Percentiles rank a stretch among this genome's conserved stretches.
Evolutionary conservation across 192 early-diverging fungal genomes (phyloP).

Genomic region (Gaertneriomyces semiglobifer): DNA sequence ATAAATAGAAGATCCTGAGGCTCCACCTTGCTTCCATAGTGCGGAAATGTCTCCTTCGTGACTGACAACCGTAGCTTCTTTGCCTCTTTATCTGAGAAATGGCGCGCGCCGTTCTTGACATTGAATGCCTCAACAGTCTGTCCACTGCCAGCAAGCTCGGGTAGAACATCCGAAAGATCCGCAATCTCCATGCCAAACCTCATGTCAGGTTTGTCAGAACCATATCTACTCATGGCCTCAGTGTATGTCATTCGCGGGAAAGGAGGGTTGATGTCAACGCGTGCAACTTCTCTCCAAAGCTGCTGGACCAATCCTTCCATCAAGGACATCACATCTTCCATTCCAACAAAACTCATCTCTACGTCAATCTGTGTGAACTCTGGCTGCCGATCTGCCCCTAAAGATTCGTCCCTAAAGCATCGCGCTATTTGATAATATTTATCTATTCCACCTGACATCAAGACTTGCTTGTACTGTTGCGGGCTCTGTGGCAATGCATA

Average conservation of each 20-base stretch:
- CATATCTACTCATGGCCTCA: constrained; percentile 78
- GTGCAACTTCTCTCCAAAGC: constrained; percentile 60
- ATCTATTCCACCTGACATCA: constrained; percentile 88
- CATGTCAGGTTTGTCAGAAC: constrained; percentile 89
- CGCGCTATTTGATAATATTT: constrained; percentile 90
- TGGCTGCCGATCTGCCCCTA: constrained; percentile 83
- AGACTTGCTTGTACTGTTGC: constrained; percentile 89
- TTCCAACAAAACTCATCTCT: constrained; percentile 80
- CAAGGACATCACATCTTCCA: constrained; percentile 65
- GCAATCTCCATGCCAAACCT: constrained; percentile 72
- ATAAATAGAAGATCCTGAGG: constrained; percentile 37
- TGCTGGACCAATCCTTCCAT: constrained; percentile 68
- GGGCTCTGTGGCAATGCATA: constrained; percentile 90
- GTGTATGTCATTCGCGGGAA: constrained; percentile 78
- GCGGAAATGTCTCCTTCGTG: constrained; percentile 28
- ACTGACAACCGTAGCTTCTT: constrained; percentile 11
- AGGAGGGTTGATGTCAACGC: constrained; percentile 47
- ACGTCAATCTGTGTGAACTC: constrained; percentile 95
- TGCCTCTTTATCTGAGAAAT: constrained; percentile 7
- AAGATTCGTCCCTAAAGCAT: constrained; percentile 88
- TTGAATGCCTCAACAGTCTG: constrained; percentile 27
- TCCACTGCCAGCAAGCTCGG: neutral
- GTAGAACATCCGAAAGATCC: constrained; percentile 12
- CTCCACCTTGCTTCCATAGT: constrained; percentile 24
- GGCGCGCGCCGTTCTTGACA: constrained; percentile 7